Base-by-base conservation (phyloP, 1,139 yeast genomes). In the Debaryomycetaceae sp. region DNA sequence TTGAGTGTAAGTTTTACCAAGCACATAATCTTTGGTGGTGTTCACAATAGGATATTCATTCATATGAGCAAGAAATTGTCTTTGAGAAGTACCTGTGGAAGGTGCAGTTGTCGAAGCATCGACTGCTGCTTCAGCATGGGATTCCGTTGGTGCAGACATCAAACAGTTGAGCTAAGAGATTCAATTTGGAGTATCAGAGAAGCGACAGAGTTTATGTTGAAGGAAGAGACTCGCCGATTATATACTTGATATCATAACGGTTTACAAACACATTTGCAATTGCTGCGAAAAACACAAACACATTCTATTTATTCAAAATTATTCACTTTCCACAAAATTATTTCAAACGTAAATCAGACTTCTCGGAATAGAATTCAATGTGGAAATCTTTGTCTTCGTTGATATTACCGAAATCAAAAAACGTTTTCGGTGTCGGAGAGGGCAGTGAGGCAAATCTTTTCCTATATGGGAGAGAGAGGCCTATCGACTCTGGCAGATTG, bases 31-130 rank as follows among this genome's bases (percentile, higher is more conserved):
- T 37, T 49, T 54, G 6, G 62, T 50, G 3, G 63, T 44, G 8
- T 48, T 52, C 7, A 62, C 53, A 35, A 66, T 17, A 6, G 70
- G 66, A 43, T 65, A 66, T 42, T 55, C 54, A 39, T 49, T 54
- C 33, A 66, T 47, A 44, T 63, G 70, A 6, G 41, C 44, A 37
- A 51, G 40, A 36, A 56, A 49, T 35, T 49, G 47, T 23, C 41
- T 45, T 39, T 37, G 39, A 24, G 39, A 29, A 37, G 39, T 23
- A 22, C 4, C 27, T 23, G 39, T 24, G 24, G 39, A 24, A 9
- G 29, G 24, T 23, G 24, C 39, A 9, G 24, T 14, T 24, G 24
- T 13, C 29, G 44, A 29, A 22, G 24, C 47, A 34, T 13, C 39
- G 6, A 36, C 9, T 22, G 40, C 37, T 33, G 44, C 24, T 33